phyloP scores from a whole-genome alignment of 2,329 filamentous ascomycete species.

The Aspergillus transmontanensis region DNA sequence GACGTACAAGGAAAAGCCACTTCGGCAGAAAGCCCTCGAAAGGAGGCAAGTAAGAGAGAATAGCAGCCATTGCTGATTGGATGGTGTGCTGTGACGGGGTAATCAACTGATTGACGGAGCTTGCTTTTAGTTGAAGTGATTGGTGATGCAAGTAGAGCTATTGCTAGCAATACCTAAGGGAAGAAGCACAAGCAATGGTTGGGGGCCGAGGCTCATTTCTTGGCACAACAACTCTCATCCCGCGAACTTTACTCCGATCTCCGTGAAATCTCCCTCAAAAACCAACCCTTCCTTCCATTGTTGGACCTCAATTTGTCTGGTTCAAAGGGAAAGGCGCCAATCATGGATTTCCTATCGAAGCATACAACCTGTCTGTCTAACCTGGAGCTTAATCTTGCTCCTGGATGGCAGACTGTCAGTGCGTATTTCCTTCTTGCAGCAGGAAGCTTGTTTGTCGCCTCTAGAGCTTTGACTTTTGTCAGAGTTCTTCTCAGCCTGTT shows the following conservation, averaged over 20 bases:
- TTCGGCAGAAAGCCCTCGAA: conserved; percentile 60
- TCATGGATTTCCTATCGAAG: conserved; percentile 39
- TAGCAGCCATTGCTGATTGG: conserved; percentile 26
- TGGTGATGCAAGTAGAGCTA: background rate
- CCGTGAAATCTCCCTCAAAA: background rate
- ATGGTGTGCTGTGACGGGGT: conserved; percentile 1
- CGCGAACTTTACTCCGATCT: conserved; percentile 1
- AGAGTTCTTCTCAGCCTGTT: conserved; percentile 69
- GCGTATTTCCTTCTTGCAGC: conserved; percentile 41
- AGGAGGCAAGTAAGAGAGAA: conserved; percentile 37
- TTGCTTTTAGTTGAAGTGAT: background rate
- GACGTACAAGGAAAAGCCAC: conserved; percentile 64
- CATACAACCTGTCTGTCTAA: conserved; percentile 35
- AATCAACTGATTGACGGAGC: background rate
- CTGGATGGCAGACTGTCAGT: conserved; percentile 40
- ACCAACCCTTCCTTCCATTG: background rate
- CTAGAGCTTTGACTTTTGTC: conserved; percentile 60
- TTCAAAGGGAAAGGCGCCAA: conserved; percentile 5
- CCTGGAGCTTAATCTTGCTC: conserved; percentile 36
- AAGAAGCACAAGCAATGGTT: conserved; percentile 2
- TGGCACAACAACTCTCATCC: conserved; percentile 9
- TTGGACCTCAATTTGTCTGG: background rate
- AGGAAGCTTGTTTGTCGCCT: conserved; percentile 63
- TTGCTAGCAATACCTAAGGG: background rate
- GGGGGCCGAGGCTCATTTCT: conserved; percentile 11